Percentiles rank a stretch among this genome's conserved stretches.
These are phyloP conservation scores for Sorghum bicolor DNA, from an alignment of 176 grass and related monocot species.

Conservation along the genomic window Sorghum_bicolor_NCBIv3 NC_012872.2:11469501-11470000, in stretches of 20 bases:
- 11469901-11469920: background rate
- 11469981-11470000: slow-evolving; percentile 43
- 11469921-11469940: background rate
- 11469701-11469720: background rate
- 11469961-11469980: slow-evolving; percentile 43
- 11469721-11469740: background rate
- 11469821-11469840: slow-evolving; percentile 67
- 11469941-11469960: background rate
- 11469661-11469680: background rate
- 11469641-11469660: background rate
- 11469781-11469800: slow-evolving; percentile 51
- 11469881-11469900: slow-evolving; percentile 8
- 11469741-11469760: slow-evolving; percentile 59
- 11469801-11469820: slow-evolving; percentile 68
- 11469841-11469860: slow-evolving; percentile 51
- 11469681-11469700: background rate
- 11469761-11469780: slow-evolving; percentile 49
- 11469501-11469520: background rate
- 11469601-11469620: background rate
- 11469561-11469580: background rate
- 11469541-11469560: background rate
- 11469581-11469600: background rate
- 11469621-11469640: background rate
- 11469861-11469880: slow-evolving; percentile 15
- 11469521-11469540: background rate